A percentile compares a stretch with the other conserved stretches of the same genome.
Evolutionary conservation across 768 basidiomycete species (phyloP).

Genomic region (Holtermannia corniformis): DNA sequence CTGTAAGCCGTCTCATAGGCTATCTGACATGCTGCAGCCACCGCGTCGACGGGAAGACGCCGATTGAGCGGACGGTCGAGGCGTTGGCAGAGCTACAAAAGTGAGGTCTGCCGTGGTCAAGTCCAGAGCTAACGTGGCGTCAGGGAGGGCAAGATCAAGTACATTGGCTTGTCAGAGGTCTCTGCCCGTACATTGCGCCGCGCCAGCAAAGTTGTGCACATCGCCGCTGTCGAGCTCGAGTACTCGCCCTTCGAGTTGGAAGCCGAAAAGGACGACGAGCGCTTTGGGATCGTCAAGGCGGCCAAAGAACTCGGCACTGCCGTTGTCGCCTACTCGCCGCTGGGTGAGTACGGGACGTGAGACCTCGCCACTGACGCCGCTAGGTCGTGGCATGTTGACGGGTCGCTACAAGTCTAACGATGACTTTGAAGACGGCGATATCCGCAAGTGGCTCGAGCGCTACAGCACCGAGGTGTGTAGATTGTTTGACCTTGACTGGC

Average conservation of each 20-base stretch:
- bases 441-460: constrained; percentile 33
- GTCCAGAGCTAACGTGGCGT: not conserved
- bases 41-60: constrained; percentile 24
- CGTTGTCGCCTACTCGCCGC: constrained; percentile 45
- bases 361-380: not conserved
- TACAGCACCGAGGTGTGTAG: constrained; percentile 28
- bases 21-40: constrained; percentile 6
- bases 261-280: constrained; percentile 24
- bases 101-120: not conserved
- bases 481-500: not conserved
- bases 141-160: constrained; percentile 27
- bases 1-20: no score
- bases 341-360: no score
- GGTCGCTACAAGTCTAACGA: constrained; percentile 21
- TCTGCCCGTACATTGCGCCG: constrained; percentile 34
- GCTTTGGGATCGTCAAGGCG: constrained; percentile 34
- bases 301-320: constrained; percentile 45
- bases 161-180: constrained; percentile 37
- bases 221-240: constrained; percentile 37
- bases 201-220: constrained; percentile 23
- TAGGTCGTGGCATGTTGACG: constrained; percentile 43
- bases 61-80: constrained; percentile 27
- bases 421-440: constrained; percentile 32
- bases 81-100: constrained; percentile 30
- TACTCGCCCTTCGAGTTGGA: constrained; percentile 32